Conservation (phyloP, 2,329 filamentous ascomycete species). For the Diplodia scrobiculata region DNA sequence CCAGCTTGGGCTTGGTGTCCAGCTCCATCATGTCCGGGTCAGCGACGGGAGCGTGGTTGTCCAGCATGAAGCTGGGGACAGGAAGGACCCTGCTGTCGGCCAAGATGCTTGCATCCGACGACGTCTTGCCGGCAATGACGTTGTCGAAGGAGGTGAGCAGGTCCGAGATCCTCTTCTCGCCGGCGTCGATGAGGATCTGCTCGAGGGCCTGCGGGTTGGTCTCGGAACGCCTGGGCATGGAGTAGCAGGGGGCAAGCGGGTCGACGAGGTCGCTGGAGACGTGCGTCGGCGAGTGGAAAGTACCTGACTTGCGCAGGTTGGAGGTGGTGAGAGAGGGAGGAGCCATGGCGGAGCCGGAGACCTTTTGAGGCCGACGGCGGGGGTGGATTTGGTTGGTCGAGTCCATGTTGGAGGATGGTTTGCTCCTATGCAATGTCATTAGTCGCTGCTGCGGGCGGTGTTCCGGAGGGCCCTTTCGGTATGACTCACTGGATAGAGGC, state of each 20-base stretch:
- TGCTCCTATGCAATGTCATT: slow-evolving; percentile 8
- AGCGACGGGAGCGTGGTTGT: slow-evolving; percentile 39
- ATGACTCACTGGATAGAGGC: slow-evolving; percentile 19
- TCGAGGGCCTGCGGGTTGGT: slow-evolving; percentile 54
- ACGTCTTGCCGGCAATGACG: slow-evolving; percentile 44
- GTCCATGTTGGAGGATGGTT: slow-evolving; percentile 40
- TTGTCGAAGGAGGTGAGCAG: slow-evolving; percentile 51
- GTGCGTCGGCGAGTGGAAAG: slow-evolving; percentile 51
- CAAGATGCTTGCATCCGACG: slow-evolving; percentile 43
- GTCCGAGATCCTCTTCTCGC: slow-evolving; percentile 50
- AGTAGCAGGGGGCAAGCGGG: slow-evolving; percentile 43
- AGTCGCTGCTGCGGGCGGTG: slow-evolving; percentile 18
- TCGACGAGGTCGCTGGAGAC: slow-evolving; percentile 45
- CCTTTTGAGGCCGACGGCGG: slow-evolving; percentile 51
- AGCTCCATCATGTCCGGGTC: slow-evolving; percentile 44
- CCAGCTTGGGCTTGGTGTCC: slow-evolving; percentile 52
- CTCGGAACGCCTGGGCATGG: slow-evolving; percentile 52
- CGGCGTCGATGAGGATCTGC: slow-evolving; percentile 51
- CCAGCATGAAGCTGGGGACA: slow-evolving; percentile 50
- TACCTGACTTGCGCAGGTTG: slow-evolving; percentile 53
- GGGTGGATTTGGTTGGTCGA: slow-evolving; percentile 46
- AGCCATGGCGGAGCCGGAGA: slow-evolving; percentile 34
- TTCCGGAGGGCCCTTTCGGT: slow-evolving; percentile 5
- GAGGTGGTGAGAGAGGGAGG: slow-evolving; percentile 41
- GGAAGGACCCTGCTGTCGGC: slow-evolving; percentile 54